Base-by-base conservation (phyloP, 495 filamentous ascomycete genomes). In the Xylaria venustula region DNA sequence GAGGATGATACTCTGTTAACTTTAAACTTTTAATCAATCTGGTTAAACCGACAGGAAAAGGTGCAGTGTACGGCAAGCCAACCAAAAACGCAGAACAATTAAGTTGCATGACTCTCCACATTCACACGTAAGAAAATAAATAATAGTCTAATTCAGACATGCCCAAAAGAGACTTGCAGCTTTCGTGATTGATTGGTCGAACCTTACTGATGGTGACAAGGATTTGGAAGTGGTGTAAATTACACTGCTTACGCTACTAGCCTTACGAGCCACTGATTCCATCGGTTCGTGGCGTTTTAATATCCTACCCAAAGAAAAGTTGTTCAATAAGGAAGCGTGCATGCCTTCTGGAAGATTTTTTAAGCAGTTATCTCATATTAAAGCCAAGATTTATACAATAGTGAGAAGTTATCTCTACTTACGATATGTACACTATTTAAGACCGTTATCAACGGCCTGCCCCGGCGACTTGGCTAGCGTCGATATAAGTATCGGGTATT, bases 61-160 rank as follows among this genome's bases (percentile, higher is more conserved):
- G 5, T 32, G 17, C 20, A 51, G 3, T 37, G 19, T 3, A n/a
- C n/a, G n/a, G n/a, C n/a, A n/a, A n/a, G n/a, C 49, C 49, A 30
- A 52, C 30, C 20, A 40, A 1, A 15, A 19, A 1, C 49, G 14
- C 1, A 15, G 32, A 52, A 25, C 30, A 14, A n/a, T 19, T 4
- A 32, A 17, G n/a, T 20, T 20, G 28, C 2, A 20, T 9, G 12
- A 12, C n/a, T 12, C n/a, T 26, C 36, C 22, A 54, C n/a, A 19
- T 44, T 54, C 37, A 54, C 25, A 54, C 36, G 52, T 54, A 54
- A 54, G 52, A 54, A 20, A 12, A 41, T 22, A 42, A 42, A n/a
- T n/a, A 42, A 19, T 26, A 17, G 34, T 25, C 17, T n/a, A 11
- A 6, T 42, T 32, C 22, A 28, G 22, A 23, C 15, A 54, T 22